These are phyloP conservation scores for Dipteronia dyeriana DNA, from an alignment of 345 rosid genomes.

Conservation along the genomic window DNA sequence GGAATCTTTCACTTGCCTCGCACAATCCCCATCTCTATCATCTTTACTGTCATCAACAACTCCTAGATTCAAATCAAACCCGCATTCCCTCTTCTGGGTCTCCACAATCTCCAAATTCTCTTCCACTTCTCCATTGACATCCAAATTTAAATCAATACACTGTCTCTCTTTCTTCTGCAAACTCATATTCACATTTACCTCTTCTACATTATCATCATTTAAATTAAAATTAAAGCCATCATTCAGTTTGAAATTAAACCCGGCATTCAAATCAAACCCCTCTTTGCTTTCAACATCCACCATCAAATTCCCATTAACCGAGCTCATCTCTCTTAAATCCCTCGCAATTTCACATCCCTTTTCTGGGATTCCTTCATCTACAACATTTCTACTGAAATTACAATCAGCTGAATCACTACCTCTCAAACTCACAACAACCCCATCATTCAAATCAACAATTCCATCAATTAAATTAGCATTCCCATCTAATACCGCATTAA, in stretches of 20 bases:
- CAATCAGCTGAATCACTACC: conserved; percentile 31
- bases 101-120: conserved; percentile 31
- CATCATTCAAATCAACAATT: conserved; percentile 22
- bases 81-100: conserved; percentile 44
- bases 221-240: conserved; percentile 44
- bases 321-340: conserved; percentile 13
- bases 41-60: conserved; percentile 50
- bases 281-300: conserved; percentile 30
- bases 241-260: conserved; percentile 63
- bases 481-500: conserved; percentile 11
- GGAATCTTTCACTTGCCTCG: conserved; percentile 24
- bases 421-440: conserved; percentile 29
- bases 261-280: conserved; percentile 67
- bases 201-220: conserved; percentile 24
- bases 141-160: conserved; percentile 79
- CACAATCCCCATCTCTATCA: conserved; percentile 22
- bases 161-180: conserved; percentile 37
- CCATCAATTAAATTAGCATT: conserved; percentile 48
- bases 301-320: conserved; percentile 32
- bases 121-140: conserved; percentile 53
- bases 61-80: conserved; percentile 83
- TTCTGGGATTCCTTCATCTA: conserved; percentile 36
- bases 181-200: conserved; percentile 24
- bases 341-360: background rate
- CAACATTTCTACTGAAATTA: conserved; percentile 39